Percentiles rank a stretch among this genome's conserved stretches.
Evolutionary conservation across 768 basidiomycete genomes (phyloP).

Genomic region (Hericium coralloides): DNA sequence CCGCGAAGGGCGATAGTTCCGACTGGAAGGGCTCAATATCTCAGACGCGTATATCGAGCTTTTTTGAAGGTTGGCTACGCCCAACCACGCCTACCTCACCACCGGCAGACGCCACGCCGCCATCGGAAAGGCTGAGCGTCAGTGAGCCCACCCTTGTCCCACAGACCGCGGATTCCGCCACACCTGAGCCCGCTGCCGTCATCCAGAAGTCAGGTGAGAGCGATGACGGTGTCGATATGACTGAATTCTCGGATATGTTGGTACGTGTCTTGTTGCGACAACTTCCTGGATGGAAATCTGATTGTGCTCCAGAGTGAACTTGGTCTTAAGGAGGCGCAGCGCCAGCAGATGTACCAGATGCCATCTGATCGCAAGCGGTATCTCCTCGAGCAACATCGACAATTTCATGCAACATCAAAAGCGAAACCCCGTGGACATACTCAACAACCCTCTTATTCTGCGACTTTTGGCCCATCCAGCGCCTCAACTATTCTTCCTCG

Average conservation of each 20-base stretch:
- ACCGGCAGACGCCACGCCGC: constrained; percentile 12
- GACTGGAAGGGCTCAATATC: constrained; percentile 49
- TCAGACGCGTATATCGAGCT: constrained; percentile 50
- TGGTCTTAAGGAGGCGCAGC: constrained; percentile 62
- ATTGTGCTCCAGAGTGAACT: constrained; percentile 47
- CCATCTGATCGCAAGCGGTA: constrained; percentile 56
- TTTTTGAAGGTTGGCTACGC: constrained; percentile 61
- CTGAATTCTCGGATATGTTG: constrained; percentile 61
- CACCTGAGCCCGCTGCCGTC: too few species aligned
- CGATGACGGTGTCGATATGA: constrained; percentile 29
- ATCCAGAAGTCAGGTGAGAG: too few species aligned
- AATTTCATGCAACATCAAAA: constrained; percentile 26
- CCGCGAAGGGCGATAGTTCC: constrained; percentile 18
- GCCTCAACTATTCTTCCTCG: constrained; percentile 50
- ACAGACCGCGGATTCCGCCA: constrained; percentile 12
- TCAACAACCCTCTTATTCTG: constrained; percentile 30
- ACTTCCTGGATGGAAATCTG: background rate
- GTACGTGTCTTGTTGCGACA: constrained; percentile 30
- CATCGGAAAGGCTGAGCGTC: constrained; percentile 43
- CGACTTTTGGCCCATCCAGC: constrained; percentile 53
- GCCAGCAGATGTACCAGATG: constrained; percentile 53
- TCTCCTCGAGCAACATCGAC: constrained; percentile 49
- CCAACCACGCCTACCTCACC: constrained; percentile 31
- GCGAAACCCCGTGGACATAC: constrained; percentile 22
- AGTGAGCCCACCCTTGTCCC: constrained; percentile 63